Evolutionary conservation across 2,329 filamentous ascomycete genomes (phyloP).

Genomic region (Trichoderma endophyticum): DNA sequence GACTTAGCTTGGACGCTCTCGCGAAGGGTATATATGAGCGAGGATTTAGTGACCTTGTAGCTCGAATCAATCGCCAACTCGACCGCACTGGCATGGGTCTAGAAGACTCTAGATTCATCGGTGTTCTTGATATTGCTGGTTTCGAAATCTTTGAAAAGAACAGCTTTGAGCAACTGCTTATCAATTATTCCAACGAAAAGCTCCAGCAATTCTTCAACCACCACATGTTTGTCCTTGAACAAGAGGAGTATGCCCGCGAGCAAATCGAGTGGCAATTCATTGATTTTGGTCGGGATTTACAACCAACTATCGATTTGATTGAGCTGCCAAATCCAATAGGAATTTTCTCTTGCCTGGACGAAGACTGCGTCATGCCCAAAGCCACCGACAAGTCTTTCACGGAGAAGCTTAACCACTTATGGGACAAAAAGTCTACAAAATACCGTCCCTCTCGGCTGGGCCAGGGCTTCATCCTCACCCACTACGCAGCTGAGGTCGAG

Average conservation of each 20-base stretch:
- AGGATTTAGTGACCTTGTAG: conserved; percentile 88
- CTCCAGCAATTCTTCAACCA: conserved; percentile 99
- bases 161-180: conserved; percentile 98
- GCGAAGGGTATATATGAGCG: conserved; percentile 98
- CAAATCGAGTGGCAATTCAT: conserved; percentile 99
- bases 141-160: conserved; percentile 99
- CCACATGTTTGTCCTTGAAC: conserved; percentile 98
- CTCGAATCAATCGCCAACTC: conserved; percentile 85
- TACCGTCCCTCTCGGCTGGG: conserved; percentile 84
- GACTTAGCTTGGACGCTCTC: conserved; percentile 82
- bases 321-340: conserved; percentile 95
- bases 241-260: conserved; percentile 95
- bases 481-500: conserved; percentile 97
- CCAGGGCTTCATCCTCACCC: conserved; percentile 92
- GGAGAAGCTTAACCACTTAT: conserved; percentile 92
- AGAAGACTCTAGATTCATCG: conserved; percentile 94
- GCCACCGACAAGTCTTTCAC: conserved; percentile 96
- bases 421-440: conserved; percentile 94
- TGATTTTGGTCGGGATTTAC: conserved; percentile 93
- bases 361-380: conserved; percentile 98
- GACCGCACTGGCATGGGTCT: conserved; percentile 78
- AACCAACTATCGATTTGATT: conserved; percentile 96
- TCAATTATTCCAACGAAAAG: conserved; percentile 99
- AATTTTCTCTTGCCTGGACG: conserved; percentile 96
- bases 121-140: conserved; percentile 96